These are phyloP conservation scores for Hyaloperonospora brassicae DNA, from an alignment of 352 stramenopile genomes.

Conservation along the genomic window DNA sequence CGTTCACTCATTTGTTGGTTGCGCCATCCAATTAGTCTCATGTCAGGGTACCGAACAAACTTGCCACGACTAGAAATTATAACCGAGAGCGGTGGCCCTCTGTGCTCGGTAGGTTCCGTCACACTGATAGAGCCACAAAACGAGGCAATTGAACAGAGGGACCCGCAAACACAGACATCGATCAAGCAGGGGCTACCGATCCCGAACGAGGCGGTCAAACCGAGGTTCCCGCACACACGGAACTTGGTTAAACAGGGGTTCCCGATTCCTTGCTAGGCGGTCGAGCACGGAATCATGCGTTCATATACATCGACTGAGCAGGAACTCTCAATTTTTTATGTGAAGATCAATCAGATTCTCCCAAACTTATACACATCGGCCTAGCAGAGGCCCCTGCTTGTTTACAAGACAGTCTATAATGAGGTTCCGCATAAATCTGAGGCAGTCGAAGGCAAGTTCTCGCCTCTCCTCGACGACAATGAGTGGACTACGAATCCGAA, in stretches of 20 bases:
- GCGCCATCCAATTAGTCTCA: slow-evolving; percentile 1
- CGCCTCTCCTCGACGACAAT: neutral
- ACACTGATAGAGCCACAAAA: neutral
- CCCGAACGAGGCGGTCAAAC: no score
- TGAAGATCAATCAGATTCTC: no score
- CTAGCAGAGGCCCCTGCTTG: no score
- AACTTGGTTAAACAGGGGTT: no score
- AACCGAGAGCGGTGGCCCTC: slow-evolving; percentile 6
- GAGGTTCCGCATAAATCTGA: no score
- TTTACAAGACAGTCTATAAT: neutral
- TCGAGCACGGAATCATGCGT: no score
- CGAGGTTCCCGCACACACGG: no score
- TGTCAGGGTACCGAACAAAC: slow-evolving; percentile 5
- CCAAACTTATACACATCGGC: no score
- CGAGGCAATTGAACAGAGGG: neutral
- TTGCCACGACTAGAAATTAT: neutral
- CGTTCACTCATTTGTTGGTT: neutral
- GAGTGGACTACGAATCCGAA: neutral
- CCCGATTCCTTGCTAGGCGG: no score
- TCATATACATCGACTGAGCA: no score
- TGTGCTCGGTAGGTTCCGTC: neutral
- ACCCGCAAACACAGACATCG: neutral
- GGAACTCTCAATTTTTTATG: no score
- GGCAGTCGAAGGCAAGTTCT: neutral
- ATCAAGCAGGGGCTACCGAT: neutral